Evolutionary conservation across 495 filamentous ascomycete genomes (phyloP), one percentile per base, ranked within the genome.

Genomic region (Penicillium riverlandense): DNA sequence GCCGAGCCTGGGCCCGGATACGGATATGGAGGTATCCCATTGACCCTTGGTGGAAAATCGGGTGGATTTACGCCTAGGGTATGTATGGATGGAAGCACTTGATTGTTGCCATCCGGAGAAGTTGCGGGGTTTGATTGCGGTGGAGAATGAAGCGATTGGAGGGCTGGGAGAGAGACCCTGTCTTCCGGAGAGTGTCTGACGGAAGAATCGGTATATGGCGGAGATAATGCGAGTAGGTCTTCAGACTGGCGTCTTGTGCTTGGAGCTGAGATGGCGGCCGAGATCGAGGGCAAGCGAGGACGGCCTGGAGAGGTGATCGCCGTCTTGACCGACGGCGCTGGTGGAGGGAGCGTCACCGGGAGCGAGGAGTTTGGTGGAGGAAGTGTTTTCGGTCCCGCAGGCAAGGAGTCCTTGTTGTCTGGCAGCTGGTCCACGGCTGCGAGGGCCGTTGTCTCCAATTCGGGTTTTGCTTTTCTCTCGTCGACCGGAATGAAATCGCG

Each of bases 81-180:
- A 5, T 62, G 58, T 22, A 77, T 58, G 1, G 74, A 67, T 1
- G 72, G 74, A 9, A 76, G 55, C 31, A 45, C 69, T 41, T 67
- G 67, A 7, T 44, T 56, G 13, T 53, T 52, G 38, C 11, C 29
- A 8, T 75, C 71, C 2, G 71, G 66, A 4, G 73, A 69, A 36
- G 58, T 63, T 29, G 49, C 47, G 7, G 57, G 46, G 31, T 48
- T 49, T 8, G 66, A 65, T 32, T 11, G 10, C 47, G 42, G 2
- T 2, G 45, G 34, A 7, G 47, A 46, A 28, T 49, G 48, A 5
- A 57, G 38, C 1, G 42, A 36, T 14, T 47, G 35, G 29, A 51
- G 31, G 12, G 49, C 56, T 8, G 55, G 49, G 1, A 57, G 39
- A 7, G 47, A 45, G 14, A 50, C 29, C 10, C 38, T 47, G 29